Percentiles rank a stretch among this genome's conserved stretches.
These are phyloP conservation scores for Calamus simplicifolius DNA, from an alignment of 176 grass and related monocot genomes.

Conservation along the genomic window DNA sequence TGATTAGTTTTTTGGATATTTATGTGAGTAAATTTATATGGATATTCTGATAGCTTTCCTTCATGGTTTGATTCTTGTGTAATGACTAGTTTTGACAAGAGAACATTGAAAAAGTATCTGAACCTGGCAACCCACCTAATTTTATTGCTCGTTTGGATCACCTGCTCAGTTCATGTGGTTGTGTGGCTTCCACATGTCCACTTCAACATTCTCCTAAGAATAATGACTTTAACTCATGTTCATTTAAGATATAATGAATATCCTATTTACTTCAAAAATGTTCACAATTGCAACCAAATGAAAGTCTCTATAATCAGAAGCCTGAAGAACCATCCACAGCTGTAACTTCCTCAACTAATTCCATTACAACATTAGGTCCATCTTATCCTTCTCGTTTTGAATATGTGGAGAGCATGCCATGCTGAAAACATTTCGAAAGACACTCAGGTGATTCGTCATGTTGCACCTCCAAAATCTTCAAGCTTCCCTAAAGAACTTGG, in stretches of 20 bases:
- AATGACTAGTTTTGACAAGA: no score
- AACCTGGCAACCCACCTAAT: no score
- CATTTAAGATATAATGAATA: no score
- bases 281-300: conserved; percentile 52
- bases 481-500: conserved; percentile 92
- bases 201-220: background rate
- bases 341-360: conserved; percentile 32
- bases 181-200: no score
- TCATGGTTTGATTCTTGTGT: no score
- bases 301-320: conserved; percentile 93
- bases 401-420: conserved; percentile 52
- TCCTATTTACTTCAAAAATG: background rate
- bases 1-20: no score
- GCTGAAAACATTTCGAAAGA: conserved; percentile 36
- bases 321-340: conserved; percentile 67
- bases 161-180: no score
- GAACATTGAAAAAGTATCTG: no score
- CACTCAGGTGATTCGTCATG: conserved; percentile 52
- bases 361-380: conserved; percentile 26
- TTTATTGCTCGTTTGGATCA: no score
- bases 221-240: no score
- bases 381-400: conserved; percentile 78
- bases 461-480: conserved; percentile 76
- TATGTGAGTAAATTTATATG: no score
- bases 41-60: no score